Evolutionary conservation across 1,139 yeast genomes (phyloP), one percentile per base, ranked within the genome.

Genomic region (Kluyveromyces sp.): DNA sequence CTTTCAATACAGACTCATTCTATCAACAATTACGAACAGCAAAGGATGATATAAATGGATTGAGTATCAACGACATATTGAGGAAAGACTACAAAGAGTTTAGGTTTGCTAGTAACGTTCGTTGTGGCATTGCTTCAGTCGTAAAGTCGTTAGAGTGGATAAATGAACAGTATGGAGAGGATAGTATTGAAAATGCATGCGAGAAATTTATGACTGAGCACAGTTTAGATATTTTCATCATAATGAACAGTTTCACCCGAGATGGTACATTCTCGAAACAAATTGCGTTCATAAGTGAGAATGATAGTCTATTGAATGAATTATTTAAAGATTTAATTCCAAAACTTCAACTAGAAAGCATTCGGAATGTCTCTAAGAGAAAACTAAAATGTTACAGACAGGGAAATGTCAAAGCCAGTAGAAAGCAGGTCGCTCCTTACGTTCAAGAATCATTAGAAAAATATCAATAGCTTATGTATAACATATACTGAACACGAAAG

Each of bases 71-170:
- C 4, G 95, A 87, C 45, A 64, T 90, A 15, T 69, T 90, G 41
- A 70, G 82, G 40, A 89, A 88, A 63, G 98, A 90, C 61, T 90
- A 85, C 65, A 90, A 90, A 60, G 82, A 80, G 56, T 89, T 84
- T 69, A 68, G 65, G 3, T 77, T 77, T 50, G 59, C 60, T 2
- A 54, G 56, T 2, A 48, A 47, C 2, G 34, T 57, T 1, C 56
- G 60, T 6, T 72, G 87, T 32, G 97, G 97, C 0, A 82, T 89
- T 56, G 77, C 92, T 45, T 83, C 96, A 0, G 69, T 83, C 25
- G 86, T 84, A 2, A 81, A 78, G 60, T 72, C 89, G 0, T 65
- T 83, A 38, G 66, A 68, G n/a, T 82, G 87, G 81, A 57, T 85
- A 1, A 55, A 70, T 45, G 60, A 65, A 7, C 69, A 65, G 40